phyloP scores from a whole-genome alignment of 768 basidiomycete species.

The Baorangia bicolor region DNA sequence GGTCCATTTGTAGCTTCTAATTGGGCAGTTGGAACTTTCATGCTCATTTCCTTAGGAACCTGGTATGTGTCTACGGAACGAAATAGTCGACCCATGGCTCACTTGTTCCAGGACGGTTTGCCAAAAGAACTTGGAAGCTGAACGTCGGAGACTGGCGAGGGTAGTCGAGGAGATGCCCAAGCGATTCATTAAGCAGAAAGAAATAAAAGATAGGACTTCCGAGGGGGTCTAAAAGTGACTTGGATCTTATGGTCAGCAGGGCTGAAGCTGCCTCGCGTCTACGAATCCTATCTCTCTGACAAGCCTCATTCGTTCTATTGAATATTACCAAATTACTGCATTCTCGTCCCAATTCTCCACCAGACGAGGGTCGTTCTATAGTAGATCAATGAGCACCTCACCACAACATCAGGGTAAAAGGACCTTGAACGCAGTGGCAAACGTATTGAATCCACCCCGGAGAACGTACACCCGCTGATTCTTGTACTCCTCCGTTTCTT shows the following conservation, averaged over 20 bases:
- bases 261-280: not conserved
- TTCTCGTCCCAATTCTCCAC: constrained; percentile 74
- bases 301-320: not conserved
- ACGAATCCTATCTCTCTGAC: not conserved
- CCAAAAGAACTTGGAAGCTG: constrained; percentile 51
- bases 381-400: constrained; percentile 3
- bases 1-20: constrained; percentile 67
- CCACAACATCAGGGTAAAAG: not conserved
- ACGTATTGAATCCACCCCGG: constrained; percentile 68
- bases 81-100: constrained; percentile 5
- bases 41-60: constrained; percentile 62
- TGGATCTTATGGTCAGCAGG: not conserved
- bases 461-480: constrained; percentile 64
- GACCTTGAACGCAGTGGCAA: constrained; percentile 70
- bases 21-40: constrained; percentile 79
- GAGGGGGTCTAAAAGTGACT: constrained; percentile 8
- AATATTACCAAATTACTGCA: constrained; percentile 51
- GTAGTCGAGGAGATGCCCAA: constrained; percentile 63
- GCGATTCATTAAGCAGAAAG: constrained; percentile 46
- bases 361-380: constrained; percentile 61
- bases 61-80: constrained; percentile 49
- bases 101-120: constrained; percentile 56
- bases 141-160: constrained; percentile 52
- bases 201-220: constrained; percentile 28
- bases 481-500: constrained; percentile 40